A percentile compares a stretch with the other conserved stretches of the same genome.
phyloP scores from a whole-genome alignment of 805 yeast genomes.

The Wickerhamiella brachini region DNA sequence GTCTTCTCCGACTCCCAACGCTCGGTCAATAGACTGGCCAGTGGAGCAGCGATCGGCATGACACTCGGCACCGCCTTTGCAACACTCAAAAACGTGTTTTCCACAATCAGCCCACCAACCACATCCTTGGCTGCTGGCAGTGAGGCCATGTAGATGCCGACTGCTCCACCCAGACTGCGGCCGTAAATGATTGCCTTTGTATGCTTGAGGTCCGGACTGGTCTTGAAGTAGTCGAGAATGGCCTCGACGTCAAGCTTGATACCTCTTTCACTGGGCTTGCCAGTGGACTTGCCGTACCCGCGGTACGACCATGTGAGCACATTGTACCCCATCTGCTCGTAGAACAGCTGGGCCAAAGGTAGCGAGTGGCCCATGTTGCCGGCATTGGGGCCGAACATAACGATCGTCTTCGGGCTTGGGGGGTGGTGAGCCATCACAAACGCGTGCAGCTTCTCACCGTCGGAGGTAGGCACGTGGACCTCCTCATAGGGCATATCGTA shows the following conservation, averaged over 20 bases:
- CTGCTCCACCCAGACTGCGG: conserved; percentile 91
- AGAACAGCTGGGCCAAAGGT: conserved; percentile 64
- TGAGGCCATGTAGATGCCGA: conserved; percentile 68
- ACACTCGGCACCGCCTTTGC: conserved; percentile 41
- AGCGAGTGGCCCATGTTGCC: conserved; percentile 89
- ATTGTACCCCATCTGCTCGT: conserved; percentile 48
- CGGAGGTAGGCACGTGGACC: conserved; percentile 47
- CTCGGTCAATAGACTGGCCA: conserved; percentile 61
- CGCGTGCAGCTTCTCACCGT: conserved; percentile 54
- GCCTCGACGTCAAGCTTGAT: conserved; percentile 71
- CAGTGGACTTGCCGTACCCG: conserved; percentile 79
- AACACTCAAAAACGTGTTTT: conserved; percentile 73
- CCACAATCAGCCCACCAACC: conserved; percentile 57
- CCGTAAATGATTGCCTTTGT: conserved; percentile 63
- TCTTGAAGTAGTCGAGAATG: conserved; percentile 42
- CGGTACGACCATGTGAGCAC: conserved; percentile 79
- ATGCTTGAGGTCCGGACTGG: conserved; percentile 38
- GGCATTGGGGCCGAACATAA: conserved; percentile 82
- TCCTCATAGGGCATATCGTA: conserved; percentile 55
- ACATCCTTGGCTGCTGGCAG: conserved; percentile 30
- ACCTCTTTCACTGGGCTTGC: conserved; percentile 63
- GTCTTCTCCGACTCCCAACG: conserved; percentile 66
- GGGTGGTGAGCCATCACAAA: conserved; percentile 32
- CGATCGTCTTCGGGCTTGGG: conserved; percentile 45
- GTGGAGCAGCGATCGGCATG: conserved; percentile 9